Conservation (phyloP, 225 moss, liverwort and hornwort species). For the Sphagnum tenellum region DNA sequence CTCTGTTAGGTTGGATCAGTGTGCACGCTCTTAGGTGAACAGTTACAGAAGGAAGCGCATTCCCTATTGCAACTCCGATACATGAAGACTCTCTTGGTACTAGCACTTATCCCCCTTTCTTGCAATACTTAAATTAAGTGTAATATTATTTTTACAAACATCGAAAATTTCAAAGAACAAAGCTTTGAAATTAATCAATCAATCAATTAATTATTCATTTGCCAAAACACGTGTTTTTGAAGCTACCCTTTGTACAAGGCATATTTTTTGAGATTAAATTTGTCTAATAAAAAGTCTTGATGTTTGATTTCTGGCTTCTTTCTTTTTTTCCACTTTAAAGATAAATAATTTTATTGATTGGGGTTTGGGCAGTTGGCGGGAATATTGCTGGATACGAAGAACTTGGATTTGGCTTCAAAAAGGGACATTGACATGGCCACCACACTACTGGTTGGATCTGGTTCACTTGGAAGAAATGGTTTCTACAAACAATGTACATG, state of each 20-base stretch:
- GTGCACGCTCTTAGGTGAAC: constrained; percentile 43
- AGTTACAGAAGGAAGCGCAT: constrained; percentile 30
- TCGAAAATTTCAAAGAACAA: too few relatives aligned
- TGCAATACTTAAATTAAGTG: too few relatives aligned
- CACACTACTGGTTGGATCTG: constrained; percentile 36
- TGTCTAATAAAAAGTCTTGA: background rate
- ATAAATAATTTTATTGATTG: too few relatives aligned
- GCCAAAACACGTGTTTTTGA: too few relatives aligned
- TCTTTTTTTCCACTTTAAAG: too few relatives aligned
- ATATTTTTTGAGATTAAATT: too few relatives aligned
- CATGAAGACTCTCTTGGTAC: constrained; percentile 59
- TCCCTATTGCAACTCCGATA: constrained; percentile 40
- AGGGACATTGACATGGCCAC: constrained; percentile 52
- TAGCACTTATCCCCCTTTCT: too few relatives aligned
- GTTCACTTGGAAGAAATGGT: constrained; percentile 49
- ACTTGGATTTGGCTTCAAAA: constrained; percentile 43
- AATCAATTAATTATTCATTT: too few relatives aligned
- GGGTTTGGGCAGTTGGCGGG: constrained; percentile 38
- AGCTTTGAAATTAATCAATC: too few relatives aligned
- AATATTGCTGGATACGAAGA: constrained; percentile 49
- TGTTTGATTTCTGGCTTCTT: too few relatives aligned
- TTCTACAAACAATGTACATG: constrained; percentile 45
- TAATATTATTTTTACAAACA: too few relatives aligned
- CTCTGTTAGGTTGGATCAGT: constrained; percentile 40
- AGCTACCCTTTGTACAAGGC: too few relatives aligned